Evolutionary conservation across 345 rosid genomes (phyloP).

Genomic region (Sapria himalayana): DNA sequence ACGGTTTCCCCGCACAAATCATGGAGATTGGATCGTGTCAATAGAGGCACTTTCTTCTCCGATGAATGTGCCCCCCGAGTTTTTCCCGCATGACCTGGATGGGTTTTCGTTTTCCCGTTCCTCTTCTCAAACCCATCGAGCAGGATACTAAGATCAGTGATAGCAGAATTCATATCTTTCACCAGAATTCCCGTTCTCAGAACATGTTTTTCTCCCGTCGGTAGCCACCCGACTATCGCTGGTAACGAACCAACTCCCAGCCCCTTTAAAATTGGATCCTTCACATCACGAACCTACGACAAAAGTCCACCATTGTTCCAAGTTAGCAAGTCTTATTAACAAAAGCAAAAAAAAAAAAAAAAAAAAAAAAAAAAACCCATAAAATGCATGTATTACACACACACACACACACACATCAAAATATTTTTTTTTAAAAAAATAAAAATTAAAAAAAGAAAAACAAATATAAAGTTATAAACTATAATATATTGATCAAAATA

Average conservation of each 20-base stretch:
- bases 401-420: conserved; percentile 1
- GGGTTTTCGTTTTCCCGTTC: conserved; percentile 50
- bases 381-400: too few species aligned
- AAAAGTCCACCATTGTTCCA: neutral
- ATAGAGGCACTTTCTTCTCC: conserved; percentile 25
- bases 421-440: neutral
- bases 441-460: neutral
- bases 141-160: conserved; percentile 36
- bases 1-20: conserved; percentile 38
- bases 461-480: too few species aligned
- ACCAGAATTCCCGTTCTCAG: conserved; percentile 50
- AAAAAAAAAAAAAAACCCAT: too few species aligned
- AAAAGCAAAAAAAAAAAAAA: too few species aligned
- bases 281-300: conserved; percentile 42
- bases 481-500: too few species aligned
- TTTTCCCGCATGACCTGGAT: conserved; percentile 23
- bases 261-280: conserved; percentile 27
- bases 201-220: conserved; percentile 58
- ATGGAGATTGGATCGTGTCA: conserved; percentile 31
- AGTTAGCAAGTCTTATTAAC: too few species aligned
- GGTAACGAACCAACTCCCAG: conserved; percentile 62
- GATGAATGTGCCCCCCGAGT: conserved; percentile 13
- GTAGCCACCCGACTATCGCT: conserved; percentile 69
- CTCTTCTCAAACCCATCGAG: conserved; percentile 53
- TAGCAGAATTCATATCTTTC: conserved; percentile 49